Base-by-base conservation (phyloP, 2,329 filamentous ascomycete genomes). In the Aureobasidium sp. region DNA sequence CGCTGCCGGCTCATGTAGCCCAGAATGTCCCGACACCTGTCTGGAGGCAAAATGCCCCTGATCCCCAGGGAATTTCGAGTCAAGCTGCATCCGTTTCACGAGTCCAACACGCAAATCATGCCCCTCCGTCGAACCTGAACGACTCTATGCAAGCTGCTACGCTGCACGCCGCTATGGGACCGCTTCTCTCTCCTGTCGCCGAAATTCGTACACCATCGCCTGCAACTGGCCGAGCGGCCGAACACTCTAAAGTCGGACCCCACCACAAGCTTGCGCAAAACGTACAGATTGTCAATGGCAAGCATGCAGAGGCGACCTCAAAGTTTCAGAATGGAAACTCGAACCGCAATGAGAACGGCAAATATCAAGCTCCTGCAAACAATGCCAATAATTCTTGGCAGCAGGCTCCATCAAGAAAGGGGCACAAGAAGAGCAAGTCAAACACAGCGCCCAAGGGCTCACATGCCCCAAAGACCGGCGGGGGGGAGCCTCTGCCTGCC, bases 161-260 rank as follows among this genome's bases (percentile, higher is more conserved):
- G 3, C 31, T 39, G 7, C 53, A 57, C 19, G 17, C 56, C 3
- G 40, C 59, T 17, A 57, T 65, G 8, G 68, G 66, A 37, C 77
- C 78, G 5, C 65, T 80, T 24, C 78, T 92, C 2, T 91, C 89
- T 0, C 89, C 89, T 0, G 88, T 91, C 0, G 88, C 87, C 60
- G 89, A 91, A 74, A 82, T 83, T 6, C 80, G 82, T n/a, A 88
- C 86, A 0, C 86, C 88, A 2, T 90, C 88, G 1, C 87, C 88
- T 1, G 87, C 81, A 3, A 77, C 81, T 14, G 76, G 77, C 61
- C 79, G 86, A 60, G 85, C 80, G 52, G 75, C 79, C 54, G 83
- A 85, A 3, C 62, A 45, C 17, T 60, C 62, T 22, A 49, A 40
- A 42, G 37, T 45, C 33, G 24, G 49, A 44, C 35, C 52, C 29